Evolutionary conservation across 2,329 filamentous ascomycete species (phyloP).

Genomic region (Venturia pyrina): DNA sequence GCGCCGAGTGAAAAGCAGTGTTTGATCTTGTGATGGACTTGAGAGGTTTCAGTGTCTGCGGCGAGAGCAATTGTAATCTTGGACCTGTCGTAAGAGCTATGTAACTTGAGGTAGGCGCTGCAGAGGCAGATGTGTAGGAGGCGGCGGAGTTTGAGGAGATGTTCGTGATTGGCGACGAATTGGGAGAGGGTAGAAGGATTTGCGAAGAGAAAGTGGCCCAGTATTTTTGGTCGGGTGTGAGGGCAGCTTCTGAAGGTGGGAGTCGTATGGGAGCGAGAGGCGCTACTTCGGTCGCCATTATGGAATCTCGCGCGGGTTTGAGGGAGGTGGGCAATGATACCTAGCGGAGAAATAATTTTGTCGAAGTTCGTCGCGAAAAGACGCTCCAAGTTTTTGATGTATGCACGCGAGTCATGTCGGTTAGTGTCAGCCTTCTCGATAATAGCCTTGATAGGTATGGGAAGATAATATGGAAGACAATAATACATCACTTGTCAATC

Average conservation of each 20-base stretch:
- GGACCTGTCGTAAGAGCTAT: slow-evolving; percentile 89
- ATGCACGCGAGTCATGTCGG: not conserved
- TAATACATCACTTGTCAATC: not conserved
- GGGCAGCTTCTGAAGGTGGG: slow-evolving; percentile 67
- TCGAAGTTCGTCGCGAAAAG: not conserved
- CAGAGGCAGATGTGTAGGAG: slow-evolving; percentile 20
- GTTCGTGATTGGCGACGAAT: slow-evolving; percentile 80
- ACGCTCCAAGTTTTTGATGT: not conserved
- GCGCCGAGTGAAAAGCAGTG: slow-evolving; percentile 70
- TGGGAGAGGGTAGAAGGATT: slow-evolving; percentile 79
- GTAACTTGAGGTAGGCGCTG: slow-evolving; percentile 24
- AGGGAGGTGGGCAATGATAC: not conserved
- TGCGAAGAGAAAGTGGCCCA: slow-evolving; percentile 94
- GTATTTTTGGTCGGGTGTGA: slow-evolving; percentile 89
- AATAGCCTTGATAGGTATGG: too few relatives aligned
- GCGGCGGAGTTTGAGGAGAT: slow-evolving; percentile 44
- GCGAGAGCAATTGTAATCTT: slow-evolving; percentile 87
- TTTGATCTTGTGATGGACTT: slow-evolving; percentile 88
- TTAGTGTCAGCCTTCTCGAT: too few relatives aligned
- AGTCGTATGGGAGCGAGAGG: slow-evolving; percentile 74
- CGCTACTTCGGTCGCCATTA: slow-evolving; percentile 79
- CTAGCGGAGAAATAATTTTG: not conserved
- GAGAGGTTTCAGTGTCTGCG: slow-evolving; percentile 78
- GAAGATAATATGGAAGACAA: too few relatives aligned
- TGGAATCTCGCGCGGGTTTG: not conserved